These are phyloP conservation scores for Vinca minor DNA, from an alignment of 257 asterid species.

Conservation along the genomic window DNA sequence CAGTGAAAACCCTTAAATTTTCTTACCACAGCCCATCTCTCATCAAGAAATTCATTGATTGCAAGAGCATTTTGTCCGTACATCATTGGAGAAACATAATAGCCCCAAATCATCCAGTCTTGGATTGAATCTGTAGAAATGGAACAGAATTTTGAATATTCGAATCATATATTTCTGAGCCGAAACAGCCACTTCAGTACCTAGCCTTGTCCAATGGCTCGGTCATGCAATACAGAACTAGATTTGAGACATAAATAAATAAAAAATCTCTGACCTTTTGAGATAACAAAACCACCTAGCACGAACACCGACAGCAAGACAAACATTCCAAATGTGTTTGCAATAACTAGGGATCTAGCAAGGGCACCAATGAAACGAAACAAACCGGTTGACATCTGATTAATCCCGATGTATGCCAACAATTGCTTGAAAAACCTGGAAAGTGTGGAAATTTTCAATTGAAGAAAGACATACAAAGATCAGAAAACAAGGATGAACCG, in stretches of 20 bases:
- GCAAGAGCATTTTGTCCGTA: constrained; percentile 88
- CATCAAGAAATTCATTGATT: constrained; percentile 65
- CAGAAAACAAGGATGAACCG: not conserved
- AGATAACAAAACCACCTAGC: constrained; percentile 65
- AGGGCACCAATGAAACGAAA: constrained; percentile 67
- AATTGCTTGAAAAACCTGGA: constrained; percentile 64
- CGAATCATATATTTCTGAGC: not conserved
- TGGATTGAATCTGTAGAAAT: constrained; percentile 48
- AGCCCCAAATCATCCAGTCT: constrained; percentile 88
- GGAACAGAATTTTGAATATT: not conserved
- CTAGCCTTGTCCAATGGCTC: not conserved
- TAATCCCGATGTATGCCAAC: constrained; percentile 57
- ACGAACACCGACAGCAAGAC: constrained; percentile 52
- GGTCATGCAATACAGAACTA: not conserved
- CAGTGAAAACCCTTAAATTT: not conserved
- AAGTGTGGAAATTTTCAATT: not conserved
- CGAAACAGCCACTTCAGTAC: not conserved
- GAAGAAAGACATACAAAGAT: not conserved
- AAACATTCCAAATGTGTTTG: constrained; percentile 64
- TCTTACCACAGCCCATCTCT: constrained; percentile 76
- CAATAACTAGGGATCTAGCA: constrained; percentile 65
- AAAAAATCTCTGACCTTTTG: constrained; percentile 34
- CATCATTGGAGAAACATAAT: constrained; percentile 81
- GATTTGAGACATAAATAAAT: not conserved
- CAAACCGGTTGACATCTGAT: constrained; percentile 71